Conservation (phyloP, 257 asterid genomes). For the Capsicum chinense region DNA sequence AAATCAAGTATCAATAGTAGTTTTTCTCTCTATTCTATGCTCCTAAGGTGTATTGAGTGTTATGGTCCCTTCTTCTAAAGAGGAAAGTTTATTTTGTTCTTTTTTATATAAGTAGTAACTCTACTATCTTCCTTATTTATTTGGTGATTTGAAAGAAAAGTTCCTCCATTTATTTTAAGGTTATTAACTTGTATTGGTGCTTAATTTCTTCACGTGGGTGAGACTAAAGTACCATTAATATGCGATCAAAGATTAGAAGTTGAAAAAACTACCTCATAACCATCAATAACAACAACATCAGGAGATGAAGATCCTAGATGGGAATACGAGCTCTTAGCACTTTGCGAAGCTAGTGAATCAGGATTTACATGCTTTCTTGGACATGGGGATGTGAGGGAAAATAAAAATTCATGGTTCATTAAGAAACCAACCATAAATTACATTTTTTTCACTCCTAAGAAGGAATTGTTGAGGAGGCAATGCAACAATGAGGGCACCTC, state of each 20-base stretch:
- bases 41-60: too few species aligned
- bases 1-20: too few species aligned
- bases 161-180: too few species aligned
- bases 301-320: constrained; percentile 73
- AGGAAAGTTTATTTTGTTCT: too few species aligned
- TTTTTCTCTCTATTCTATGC: too few species aligned
- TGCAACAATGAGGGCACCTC: constrained; percentile 93
- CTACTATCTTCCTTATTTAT: too few species aligned
- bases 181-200: too few species aligned
- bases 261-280: constrained; percentile 23
- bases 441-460: constrained; percentile 75
- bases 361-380: constrained; percentile 90
- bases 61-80: too few species aligned
- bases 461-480: constrained; percentile 92
- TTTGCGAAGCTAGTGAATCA: constrained; percentile 70
- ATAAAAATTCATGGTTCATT: constrained; percentile 75
- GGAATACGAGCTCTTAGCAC: constrained; percentile 86
- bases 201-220: too few species aligned
- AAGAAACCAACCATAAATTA: constrained; percentile 84
- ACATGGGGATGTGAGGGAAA: constrained; percentile 87
- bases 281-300: constrained; percentile 64
- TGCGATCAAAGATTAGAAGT: constrained; percentile 21
- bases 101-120: too few species aligned
- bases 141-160: too few species aligned
- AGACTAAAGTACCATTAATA: too few species aligned